Conservation (phyloP, 371 early-diverging fungal genomes). For the Dinochytrium kinnereticum region DNA sequence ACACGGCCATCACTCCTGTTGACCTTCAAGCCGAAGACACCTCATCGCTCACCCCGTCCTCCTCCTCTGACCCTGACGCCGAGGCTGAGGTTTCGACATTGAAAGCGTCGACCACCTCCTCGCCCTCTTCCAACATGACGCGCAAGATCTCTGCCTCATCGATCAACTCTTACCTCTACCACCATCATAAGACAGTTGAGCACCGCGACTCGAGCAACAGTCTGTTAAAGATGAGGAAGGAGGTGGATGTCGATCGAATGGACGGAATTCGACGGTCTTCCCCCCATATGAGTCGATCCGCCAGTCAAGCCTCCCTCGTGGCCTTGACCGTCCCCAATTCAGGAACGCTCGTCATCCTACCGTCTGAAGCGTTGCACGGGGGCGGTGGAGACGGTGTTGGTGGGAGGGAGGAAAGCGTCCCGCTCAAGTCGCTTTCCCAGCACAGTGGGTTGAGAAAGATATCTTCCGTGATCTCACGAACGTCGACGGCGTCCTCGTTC, state of each 20-base stretch:
- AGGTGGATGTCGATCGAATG: conserved; percentile 5
- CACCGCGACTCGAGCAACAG: neutral
- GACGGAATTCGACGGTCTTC: conserved; percentile 9
- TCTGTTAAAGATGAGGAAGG: neutral
- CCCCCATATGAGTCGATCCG: neutral
- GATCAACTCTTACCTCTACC: neutral
- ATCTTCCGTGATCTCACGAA: neutral
- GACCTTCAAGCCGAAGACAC: neutral
- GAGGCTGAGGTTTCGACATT: neutral
- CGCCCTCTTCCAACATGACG: neutral
- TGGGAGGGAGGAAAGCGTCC: neutral
- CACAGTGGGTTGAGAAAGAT: neutral
- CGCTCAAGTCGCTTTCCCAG: neutral
- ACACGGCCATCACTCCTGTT: neutral
- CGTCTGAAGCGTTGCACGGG: too few relatives aligned
- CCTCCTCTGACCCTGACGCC: neutral
- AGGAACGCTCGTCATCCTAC: neutral
- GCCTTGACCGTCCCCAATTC: neutral
- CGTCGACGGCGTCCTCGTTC: neutral
- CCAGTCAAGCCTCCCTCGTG: neutral
- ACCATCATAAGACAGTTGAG: neutral
- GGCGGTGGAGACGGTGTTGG: too few relatives aligned
- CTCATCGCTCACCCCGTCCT: neutral
- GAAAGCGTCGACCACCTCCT: neutral
- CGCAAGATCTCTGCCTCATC: neutral